Percentiles rank a stretch among this genome's conserved stretches.
These are phyloP conservation scores for Lactarius evosmus DNA, from an alignment of 768 basidiomycete genomes.

Conservation along the genomic window DNA sequence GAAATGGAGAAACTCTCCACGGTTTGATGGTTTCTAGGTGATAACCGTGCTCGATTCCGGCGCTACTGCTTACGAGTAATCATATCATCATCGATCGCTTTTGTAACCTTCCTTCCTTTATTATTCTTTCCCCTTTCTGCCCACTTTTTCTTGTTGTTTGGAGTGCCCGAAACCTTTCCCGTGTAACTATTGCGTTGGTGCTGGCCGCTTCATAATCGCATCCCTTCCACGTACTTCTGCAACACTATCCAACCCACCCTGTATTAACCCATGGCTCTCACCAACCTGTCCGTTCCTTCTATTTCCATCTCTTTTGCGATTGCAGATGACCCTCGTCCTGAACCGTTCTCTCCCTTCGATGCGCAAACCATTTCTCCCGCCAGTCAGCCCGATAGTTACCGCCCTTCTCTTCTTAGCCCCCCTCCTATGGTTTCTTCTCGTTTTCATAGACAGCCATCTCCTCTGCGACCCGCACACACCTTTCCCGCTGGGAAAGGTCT, in stretches of 20 bases:
- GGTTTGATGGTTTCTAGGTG: conserved; percentile 11
- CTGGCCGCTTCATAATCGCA: conserved; percentile 35
- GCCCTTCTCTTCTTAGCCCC: conserved; percentile 57
- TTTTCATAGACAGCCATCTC: conserved; percentile 44
- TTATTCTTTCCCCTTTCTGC: conserved; percentile 31
- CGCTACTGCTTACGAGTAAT: background rate
- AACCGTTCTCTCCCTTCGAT: conserved; percentile 66
- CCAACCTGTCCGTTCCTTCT: conserved; percentile 50
- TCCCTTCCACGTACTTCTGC: conserved; percentile 9
- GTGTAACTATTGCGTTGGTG: conserved; percentile 34
- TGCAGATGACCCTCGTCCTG: conserved; percentile 46
- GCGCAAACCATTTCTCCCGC: conserved; percentile 32
- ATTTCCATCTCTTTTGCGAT: conserved; percentile 71
- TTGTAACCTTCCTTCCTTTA: conserved; percentile 27
- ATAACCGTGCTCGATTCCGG: background rate
- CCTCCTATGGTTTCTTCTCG: conserved; percentile 47
- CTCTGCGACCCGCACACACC: conserved; percentile 45
- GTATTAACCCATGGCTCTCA: conserved; percentile 33
- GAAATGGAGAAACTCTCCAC: conserved; percentile 32
- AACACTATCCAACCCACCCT: conserved; percentile 27
- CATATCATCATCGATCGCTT: conserved; percentile 15
- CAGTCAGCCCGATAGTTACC: conserved; percentile 47
- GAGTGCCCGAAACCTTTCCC: conserved; percentile 10
- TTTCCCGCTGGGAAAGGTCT: conserved; percentile 49
- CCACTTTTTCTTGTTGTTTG: conserved; percentile 37